Evolutionary conservation across 169 alveolate genomes (phyloP), one percentile per base, ranked within the genome.

Genomic region (Babesia divergens): DNA sequence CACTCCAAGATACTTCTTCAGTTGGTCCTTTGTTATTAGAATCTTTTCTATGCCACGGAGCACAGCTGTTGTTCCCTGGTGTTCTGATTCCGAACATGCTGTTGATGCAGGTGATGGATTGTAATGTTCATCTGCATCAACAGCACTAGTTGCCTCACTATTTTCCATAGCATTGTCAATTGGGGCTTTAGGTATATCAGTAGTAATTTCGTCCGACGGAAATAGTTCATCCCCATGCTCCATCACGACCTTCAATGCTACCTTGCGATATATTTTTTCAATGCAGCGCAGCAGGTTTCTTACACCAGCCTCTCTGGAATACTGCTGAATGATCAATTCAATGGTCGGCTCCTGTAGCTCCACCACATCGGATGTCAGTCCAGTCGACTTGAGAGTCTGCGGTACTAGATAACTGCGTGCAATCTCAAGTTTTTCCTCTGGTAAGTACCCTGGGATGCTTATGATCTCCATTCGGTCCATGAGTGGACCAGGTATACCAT

Each of bases 301-400:
- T 38, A 95, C 95, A 1, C 98, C 98, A 4, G 97, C 96, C 80
- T 96, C 99, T n/a, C 98, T 56, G 31, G 97, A 91, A 77, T 96
- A 96, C 69, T 94, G 94, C 64, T 90, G 72, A 50, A 94, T 89
- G 22, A 94, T 65, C 53, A 80, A 44, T 44, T 89, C 58, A 34
- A 93, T 56, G 38, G 83, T 83, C 37, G 74, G 37, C 40, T 83
- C 83, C n/a, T 88, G 64, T 22, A 59, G 44, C 47, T 64, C 46
- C 3, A 76, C 38, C 18, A 76, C 72, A n/a, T 76, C 72, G 1
- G 81, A 34, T 2, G 32, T 66, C 7, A 76, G 68, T n/a, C 93
- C 95, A 14, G 97, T 84, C 26, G 90, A 90, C 60, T 79, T 60
- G 58, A 83, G 59, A 11, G 94, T 77, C 83, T 89, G 79, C 35